phyloP scores from a whole-genome alignment of 768 basidiomycete species.

The Amanita pseudoporphyria region DNA sequence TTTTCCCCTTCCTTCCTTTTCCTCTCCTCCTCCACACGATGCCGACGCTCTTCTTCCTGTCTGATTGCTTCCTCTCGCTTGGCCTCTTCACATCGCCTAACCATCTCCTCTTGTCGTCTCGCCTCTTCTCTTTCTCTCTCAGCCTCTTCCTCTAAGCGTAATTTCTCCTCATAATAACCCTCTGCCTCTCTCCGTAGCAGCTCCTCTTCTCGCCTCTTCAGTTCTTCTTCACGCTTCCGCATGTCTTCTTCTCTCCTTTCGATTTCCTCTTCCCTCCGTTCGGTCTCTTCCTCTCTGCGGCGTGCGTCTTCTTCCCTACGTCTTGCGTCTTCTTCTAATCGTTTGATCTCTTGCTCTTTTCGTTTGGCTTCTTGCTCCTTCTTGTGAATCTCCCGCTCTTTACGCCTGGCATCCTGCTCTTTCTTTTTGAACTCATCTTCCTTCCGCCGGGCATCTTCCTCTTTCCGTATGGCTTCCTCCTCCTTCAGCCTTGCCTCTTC shows the following conservation, averaged over 20 bases:
- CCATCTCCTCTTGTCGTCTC: slow-evolving; percentile 1
- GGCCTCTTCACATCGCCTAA: slow-evolving; percentile 20
- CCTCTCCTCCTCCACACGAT: slow-evolving; percentile 12
- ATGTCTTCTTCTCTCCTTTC: slow-evolving; percentile 9
- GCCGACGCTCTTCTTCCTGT: slow-evolving; percentile 7
- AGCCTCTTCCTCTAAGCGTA: slow-evolving; percentile 2
- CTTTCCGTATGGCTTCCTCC: slow-evolving; percentile 22
- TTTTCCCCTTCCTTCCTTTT: slow-evolving; percentile 6
- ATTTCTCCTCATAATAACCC: not conserved
- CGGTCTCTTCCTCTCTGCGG: slow-evolving; percentile 4
- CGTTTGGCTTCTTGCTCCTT: slow-evolving; percentile 15
- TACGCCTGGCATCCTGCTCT: slow-evolving; percentile 14
- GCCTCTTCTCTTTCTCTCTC: not conserved
- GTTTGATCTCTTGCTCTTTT: slow-evolving; percentile 3
- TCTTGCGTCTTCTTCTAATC: slow-evolving; percentile 11
- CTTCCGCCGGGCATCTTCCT: slow-evolving; percentile 26
- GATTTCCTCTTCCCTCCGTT: slow-evolving; percentile 8
- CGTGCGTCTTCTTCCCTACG: slow-evolving; percentile 11
- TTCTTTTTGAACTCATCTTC: slow-evolving; percentile 19
- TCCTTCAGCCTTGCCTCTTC: slow-evolving; percentile 16
- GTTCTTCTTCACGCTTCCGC: slow-evolving; percentile 6
- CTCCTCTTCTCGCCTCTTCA: slow-evolving; percentile 9
- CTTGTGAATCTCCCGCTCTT: slow-evolving; percentile 13
- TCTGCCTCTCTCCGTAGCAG: slow-evolving; percentile 11
- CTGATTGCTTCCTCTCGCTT: slow-evolving; percentile 11